Conservation (phyloP, 2,329 filamentous ascomycete species). For the Apiospora saccharicola region DNA sequence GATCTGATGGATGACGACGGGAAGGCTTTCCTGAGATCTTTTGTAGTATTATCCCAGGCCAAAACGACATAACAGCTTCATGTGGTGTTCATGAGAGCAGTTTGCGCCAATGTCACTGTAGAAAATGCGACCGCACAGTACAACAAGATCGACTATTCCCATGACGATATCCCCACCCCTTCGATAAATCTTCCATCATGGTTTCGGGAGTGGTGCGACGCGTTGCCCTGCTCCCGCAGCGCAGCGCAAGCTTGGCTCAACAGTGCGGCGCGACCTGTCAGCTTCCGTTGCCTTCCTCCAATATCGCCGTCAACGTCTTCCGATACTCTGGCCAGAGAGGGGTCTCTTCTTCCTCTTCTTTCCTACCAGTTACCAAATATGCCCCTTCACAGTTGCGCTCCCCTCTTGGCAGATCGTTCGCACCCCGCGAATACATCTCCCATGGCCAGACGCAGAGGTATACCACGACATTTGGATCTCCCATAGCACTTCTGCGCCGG, state of each 20-base stretch:
- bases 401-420: neutral
- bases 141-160: conserved; percentile 27
- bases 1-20: conserved; percentile 22
- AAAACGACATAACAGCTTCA: conserved; percentile 1
- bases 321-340: conserved; percentile 8
- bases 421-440: neutral
- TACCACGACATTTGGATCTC: conserved; percentile 21
- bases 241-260: conserved; percentile 44
- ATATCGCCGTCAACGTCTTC: conserved; percentile 28
- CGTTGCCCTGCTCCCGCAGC: conserved; percentile 55
- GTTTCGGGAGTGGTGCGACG: conserved; percentile 58
- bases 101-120: conserved; percentile 17
- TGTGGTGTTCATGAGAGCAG: conserved; percentile 6
- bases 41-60: conserved; percentile 1
- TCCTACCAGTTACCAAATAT: neutral
- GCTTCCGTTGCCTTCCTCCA: conserved; percentile 28
- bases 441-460: conserved; percentile 5
- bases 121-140: conserved; percentile 32
- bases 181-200: conserved; percentile 48
- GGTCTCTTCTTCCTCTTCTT: neutral
- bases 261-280: conserved; percentile 28
- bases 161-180: conserved; percentile 33
- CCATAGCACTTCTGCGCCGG: conserved; percentile 23
- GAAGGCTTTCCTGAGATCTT: conserved; percentile 21
- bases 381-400: neutral